These are phyloP conservation scores for Peronospora farinosa DNA, from an alignment of 352 stramenopile species.

Conservation along the genomic window DNA sequence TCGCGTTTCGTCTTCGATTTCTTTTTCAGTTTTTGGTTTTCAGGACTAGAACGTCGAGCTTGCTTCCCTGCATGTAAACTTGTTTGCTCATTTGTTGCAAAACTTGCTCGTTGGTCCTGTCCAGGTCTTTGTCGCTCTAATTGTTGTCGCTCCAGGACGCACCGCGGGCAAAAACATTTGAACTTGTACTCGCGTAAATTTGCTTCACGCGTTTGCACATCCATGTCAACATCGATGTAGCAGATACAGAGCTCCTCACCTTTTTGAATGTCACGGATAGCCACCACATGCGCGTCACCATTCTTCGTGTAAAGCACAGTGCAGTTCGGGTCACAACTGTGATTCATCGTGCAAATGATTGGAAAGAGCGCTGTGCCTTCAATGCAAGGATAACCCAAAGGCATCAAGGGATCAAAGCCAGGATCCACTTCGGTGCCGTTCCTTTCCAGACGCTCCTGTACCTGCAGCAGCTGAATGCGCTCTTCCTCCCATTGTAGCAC, in stretches of 20 bases:
- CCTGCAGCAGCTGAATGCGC: constrained; percentile 20
- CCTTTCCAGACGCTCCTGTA: constrained; percentile 72
- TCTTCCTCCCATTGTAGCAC: constrained; percentile 45
- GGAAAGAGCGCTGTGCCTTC: constrained; percentile 92
- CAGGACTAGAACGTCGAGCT: not conserved
- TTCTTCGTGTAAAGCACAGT: constrained; percentile 85
- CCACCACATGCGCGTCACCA: constrained; percentile 59
- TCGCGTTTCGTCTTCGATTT: constrained; percentile 16
- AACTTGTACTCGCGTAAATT: constrained; percentile 79
- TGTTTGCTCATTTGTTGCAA: not conserved
- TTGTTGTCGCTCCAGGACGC: constrained; percentile 38
- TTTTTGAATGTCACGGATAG: constrained; percentile 56
- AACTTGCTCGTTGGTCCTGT: constrained; percentile 1
- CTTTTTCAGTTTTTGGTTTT: constrained; percentile 8
- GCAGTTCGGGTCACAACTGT: constrained; percentile 92
- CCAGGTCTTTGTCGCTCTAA: constrained; percentile 7
- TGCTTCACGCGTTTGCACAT: constrained; percentile 57
- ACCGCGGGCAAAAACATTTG: constrained; percentile 64
- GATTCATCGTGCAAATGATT: constrained; percentile 94
- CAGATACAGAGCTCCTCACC: constrained; percentile 93
- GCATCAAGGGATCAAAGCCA: constrained; percentile 23
- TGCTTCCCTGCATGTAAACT: constrained; percentile 1
- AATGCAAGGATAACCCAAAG: constrained; percentile 44
- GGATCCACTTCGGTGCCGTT: constrained; percentile 27
- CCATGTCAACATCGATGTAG: constrained; percentile 89